Base-by-base conservation (phyloP, 768 basidiomycete species). In the Pleurotus citrinopileatus region DNA sequence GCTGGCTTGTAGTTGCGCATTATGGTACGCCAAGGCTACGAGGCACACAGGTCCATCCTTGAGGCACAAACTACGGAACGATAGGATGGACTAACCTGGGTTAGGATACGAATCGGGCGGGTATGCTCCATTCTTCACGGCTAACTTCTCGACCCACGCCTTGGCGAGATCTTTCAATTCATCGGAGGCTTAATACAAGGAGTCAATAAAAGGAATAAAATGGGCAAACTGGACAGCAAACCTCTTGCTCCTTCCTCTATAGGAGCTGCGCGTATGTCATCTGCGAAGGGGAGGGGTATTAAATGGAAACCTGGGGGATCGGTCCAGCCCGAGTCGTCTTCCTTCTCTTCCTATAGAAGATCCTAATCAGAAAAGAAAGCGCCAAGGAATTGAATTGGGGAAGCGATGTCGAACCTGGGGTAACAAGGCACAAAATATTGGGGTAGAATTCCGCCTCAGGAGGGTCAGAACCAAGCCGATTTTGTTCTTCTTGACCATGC, bases 271-370 rank as follows among this genome's bases (percentile, higher is more conserved):
- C 97, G 84, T 45, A 98, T 88, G 61, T 99, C 97, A 64, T 99
- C 97, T 3, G 91, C 89, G 65, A 90, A 99, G 0, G 96, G 95
- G n/a, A 98, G 67, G 13, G 89, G 88, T 55, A 98, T 87, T 47
- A 98, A 75, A 67, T 98, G 94, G 62, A 98, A 89, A 4, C 97
- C 97, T 1, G 91, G 84, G 28, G 97, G 92, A 37, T 89, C 86
- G 48, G 81, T 84, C 76, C 84, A 89, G 5, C 90, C 91, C 8
- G 77, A 79, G 27, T 85, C 82, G 61, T 87, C 84, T 28, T 71
- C 59, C 43, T 78, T 80, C 66, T 97, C 93, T 54, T 79, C 85
- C 86, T 94, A 58, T 13, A 10, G 54, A 46, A 20, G 38, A 40
- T 38, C 36, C 25, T 13, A 22, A 4, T 34, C 57, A 27, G 20